Base-by-base conservation (phyloP, 495 filamentous ascomycete species). In the Diplogelasinospora grovesii region DNA sequence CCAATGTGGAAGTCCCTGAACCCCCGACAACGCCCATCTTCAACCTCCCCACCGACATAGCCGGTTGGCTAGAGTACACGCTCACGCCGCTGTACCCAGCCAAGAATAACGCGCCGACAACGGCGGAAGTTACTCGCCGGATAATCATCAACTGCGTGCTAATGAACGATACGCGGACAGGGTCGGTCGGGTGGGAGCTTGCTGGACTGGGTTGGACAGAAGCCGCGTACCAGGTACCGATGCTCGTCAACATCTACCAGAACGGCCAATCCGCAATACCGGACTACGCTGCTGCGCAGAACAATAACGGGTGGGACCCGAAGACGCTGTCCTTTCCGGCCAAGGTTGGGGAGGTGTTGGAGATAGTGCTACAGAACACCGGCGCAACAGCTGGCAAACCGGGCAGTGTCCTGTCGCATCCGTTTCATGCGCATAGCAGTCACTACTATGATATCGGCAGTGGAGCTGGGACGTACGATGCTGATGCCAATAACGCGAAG, bases 401-500 rank as follows among this genome's bases (percentile, higher is more conserved):
- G 7, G 75, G 71, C 5, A 60, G 63, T 2, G 58, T 76, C n/a
- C 72, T 80, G 35, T 61, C 63, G 2, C 79, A 83, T 40, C 79
- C 79, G 3, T 80, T 74, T 56, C 79, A 82, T 47, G 66, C 60
- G 0, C 79, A 81, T 50, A 74, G 77, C 7, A 54, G 66, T 29
- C 78, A 79, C 45, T 68, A 66, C 43, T 81, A 70, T 50, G 78
- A 81, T 49, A 54, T 81, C 8, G 79, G 79, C 9, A 53, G 65
- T 35, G 78, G 79, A 1, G 65, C 69, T 11, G 79, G 79, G 4
- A 61, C 53, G 3, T 81, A 79, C 50, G 60, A 79, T 39, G 52
- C 69, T 0, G 63, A 59, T 0, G 65, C 56, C 1, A 79, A 81
- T 49, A 72, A 81, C 29, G 50, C 57, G 25, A 64, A 56, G 39